Conservation (phyloP, 2,329 filamentous ascomycete genomes). For the Dendrostoma leiphaemia region DNA sequence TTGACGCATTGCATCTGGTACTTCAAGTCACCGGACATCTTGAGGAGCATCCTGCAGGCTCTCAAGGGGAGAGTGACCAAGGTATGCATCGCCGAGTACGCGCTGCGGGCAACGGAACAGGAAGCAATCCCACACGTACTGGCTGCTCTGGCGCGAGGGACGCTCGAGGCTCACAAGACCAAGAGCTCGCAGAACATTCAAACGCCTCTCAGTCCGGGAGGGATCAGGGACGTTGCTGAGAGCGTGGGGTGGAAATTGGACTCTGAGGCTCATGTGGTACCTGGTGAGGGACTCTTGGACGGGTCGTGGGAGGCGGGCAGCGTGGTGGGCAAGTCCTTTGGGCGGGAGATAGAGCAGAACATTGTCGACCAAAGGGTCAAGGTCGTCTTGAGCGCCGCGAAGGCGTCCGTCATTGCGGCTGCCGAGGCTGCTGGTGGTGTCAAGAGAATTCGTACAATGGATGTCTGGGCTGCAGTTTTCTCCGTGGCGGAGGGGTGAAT, state of each 20-base stretch:
- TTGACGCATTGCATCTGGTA: constrained; percentile 55
- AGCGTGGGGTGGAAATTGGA: constrained; percentile 36
- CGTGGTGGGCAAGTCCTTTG: constrained; percentile 29
- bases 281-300: constrained; percentile 39
- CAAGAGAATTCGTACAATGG: constrained; percentile 37
- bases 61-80: constrained; percentile 31
- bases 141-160: constrained; percentile 43
- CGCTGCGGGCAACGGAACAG: constrained; percentile 35
- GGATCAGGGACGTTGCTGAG: constrained; percentile 35
- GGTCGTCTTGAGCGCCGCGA: constrained; percentile 26
- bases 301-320: constrained; percentile 44
- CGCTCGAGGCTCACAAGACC: constrained; percentile 39
- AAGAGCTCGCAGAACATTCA: constrained; percentile 45
- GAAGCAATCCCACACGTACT: constrained; percentile 48
- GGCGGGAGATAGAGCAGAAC: constrained; percentile 30
- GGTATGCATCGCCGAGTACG: constrained; percentile 47
- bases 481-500: background rate
- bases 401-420: constrained; percentile 31
- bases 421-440: constrained; percentile 27
- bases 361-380: constrained; percentile 28
- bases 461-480: constrained; percentile 34
- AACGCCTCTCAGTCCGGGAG: constrained; percentile 40
- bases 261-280: constrained; percentile 34
- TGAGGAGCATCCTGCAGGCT: constrained; percentile 35
- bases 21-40: constrained; percentile 38